phyloP scores from a whole-genome alignment of 352 stramenopile genomes.

The Detonula confervacea region DNA sequence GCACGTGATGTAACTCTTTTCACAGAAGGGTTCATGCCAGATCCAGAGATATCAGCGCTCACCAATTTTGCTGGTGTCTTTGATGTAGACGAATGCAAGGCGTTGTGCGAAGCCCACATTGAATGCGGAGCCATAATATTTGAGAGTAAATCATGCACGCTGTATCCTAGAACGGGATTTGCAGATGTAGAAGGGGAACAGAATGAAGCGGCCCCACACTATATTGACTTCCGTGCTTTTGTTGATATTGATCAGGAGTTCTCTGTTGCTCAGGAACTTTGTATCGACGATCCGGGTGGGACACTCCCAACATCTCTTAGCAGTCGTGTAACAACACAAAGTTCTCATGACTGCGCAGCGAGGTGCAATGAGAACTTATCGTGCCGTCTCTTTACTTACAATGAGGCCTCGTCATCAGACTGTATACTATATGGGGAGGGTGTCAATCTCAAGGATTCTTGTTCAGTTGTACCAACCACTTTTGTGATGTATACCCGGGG shows the following conservation, averaged over 20 bases:
- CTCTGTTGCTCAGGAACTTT: neutral
- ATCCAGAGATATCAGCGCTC: neutral
- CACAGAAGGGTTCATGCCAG: conserved; percentile 22
- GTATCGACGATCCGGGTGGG: conserved; percentile 18
- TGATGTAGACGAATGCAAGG: conserved; percentile 33
- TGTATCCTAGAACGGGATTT: conserved; percentile 21
- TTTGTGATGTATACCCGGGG: conserved; percentile 33
- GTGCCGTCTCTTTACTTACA: conserved; percentile 29
- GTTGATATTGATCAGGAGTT: conserved; percentile 26
- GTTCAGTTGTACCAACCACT: neutral
- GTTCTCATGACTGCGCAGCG: conserved; percentile 26
- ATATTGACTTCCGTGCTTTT: conserved; percentile 24
- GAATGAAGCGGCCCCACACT: conserved; percentile 7
- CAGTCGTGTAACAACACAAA: conserved; percentile 15
- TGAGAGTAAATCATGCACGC: conserved; percentile 1
- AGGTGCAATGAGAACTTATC: conserved; percentile 12
- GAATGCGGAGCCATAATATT: conserved; percentile 27
- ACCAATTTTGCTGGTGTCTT: conserved; percentile 3
- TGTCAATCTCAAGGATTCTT: conserved; percentile 18
- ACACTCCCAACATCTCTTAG: neutral
- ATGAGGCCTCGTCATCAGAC: conserved; percentile 10
- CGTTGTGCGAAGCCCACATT: conserved; percentile 27
- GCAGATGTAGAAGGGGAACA: neutral
- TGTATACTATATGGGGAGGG: conserved; percentile 17
- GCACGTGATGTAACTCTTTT: conserved; percentile 32